Evolutionary conservation across 352 stramenopile species (phyloP), one percentile per base, ranked within the genome.

Genomic region (Poterioochromonas sp.): DNA sequence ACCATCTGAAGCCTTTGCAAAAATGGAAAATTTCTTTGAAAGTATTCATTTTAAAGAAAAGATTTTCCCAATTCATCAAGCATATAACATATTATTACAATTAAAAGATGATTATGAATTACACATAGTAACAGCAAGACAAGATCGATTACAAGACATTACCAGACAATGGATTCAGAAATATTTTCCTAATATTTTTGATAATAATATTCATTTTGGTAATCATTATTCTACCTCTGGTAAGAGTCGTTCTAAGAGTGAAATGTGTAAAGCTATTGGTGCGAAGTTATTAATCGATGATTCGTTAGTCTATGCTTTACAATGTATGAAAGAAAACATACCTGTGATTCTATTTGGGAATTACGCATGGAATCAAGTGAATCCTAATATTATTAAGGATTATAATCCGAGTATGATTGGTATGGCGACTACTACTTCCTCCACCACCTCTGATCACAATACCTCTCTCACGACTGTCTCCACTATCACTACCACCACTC

Each of bases 211-310:
- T 12, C 81, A 84, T 12, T 86, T 87, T 47, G 84, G 83, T n/a
- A 87, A 87, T 58, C 83, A 87, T 70, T 87, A 82, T 64, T 69
- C 78, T 18, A 43, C 41, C 8, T 34, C 80, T 26, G 83, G 84
- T 1, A 63, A 49, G 40, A 81, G 80, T 34, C 74, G 80, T 29
- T 84, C 51, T 37, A 87, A 87, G 82, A 39, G 51, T 0, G 83
- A 87, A 11, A 85, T 87, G 69, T 87, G 84, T 80, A 54, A 65
- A 40, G 69, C 74, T 34, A 81, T 87, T n/a, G 74, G 58, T 11
- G 84, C 84, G 5, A 37, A 54, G 22, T 29, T 83, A 29, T 81
- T 87, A 11, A 86, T 87, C 47, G 84, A 87, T 58, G 84, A 87
- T 77, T 82, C 73, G 32, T 34, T 81, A 3, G 8, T 54, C n/a